phyloP scores from a whole-genome alignment of 495 filamentous ascomycete species.

The Penicillium canescens region DNA sequence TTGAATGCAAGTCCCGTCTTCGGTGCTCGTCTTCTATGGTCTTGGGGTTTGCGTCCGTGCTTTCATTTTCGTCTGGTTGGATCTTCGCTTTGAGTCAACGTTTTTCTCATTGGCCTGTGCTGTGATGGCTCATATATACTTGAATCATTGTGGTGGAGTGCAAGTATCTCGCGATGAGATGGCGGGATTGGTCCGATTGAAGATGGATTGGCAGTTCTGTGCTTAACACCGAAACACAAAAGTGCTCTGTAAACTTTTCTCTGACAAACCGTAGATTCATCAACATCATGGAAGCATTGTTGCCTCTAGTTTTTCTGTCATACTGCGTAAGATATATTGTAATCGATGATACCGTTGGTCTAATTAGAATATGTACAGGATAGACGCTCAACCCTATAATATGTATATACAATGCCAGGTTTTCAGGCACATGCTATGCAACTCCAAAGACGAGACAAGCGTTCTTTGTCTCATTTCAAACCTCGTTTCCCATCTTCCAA shows the following conservation, averaged over 20 bases:
- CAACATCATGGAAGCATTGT: slow-evolving; percentile 9
- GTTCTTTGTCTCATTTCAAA: slow-evolving; percentile 11
- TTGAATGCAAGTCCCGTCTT: not conserved
- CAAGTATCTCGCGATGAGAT: slow-evolving; percentile 16
- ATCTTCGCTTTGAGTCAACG: slow-evolving; percentile 5
- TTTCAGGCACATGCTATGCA: slow-evolving; percentile 7
- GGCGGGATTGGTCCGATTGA: slow-evolving; percentile 12
- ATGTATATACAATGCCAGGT: slow-evolving; percentile 7
- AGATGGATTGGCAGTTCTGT: slow-evolving; percentile 24
- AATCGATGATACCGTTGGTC: not conserved
- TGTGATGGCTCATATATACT: slow-evolving; percentile 6
- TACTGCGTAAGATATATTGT: not conserved
- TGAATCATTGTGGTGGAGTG: not conserved
- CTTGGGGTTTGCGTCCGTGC: slow-evolving; percentile 11
- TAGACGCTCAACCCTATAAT: not conserved
- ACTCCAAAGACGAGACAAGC: not conserved
- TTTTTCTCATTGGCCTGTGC: slow-evolving; percentile 10
- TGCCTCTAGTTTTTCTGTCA: not conserved
- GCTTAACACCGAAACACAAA: slow-evolving; percentile 21
- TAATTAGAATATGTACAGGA: slow-evolving; percentile 9
- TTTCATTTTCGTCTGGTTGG: slow-evolving; percentile 7
- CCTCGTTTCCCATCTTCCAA: slow-evolving; percentile 44
- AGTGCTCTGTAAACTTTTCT: slow-evolving; percentile 19
- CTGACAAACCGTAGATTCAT: slow-evolving; percentile 6
- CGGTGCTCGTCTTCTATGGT: slow-evolving; percentile 7